A percentile compares a stretch with the other conserved stretches of the same genome.
Evolutionary conservation across 2,329 filamentous ascomycete genomes (phyloP).

Genomic region (Madurella fahalii): DNA sequence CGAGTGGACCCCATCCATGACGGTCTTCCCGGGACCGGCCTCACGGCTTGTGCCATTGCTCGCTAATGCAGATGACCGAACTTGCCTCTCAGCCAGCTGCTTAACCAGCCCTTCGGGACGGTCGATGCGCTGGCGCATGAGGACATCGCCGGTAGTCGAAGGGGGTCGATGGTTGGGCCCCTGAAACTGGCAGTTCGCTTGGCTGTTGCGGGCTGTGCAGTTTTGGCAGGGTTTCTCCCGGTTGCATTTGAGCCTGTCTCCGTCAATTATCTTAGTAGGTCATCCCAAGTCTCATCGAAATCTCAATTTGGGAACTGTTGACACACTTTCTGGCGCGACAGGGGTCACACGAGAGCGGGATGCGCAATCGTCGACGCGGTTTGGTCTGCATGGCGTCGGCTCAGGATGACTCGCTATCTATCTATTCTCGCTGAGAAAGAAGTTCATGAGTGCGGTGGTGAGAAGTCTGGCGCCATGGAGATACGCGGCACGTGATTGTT

Average conservation of each 20-base stretch:
- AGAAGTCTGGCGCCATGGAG: too few species aligned
- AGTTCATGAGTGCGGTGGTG: too few species aligned
- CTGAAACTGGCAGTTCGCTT: slow-evolving; percentile 24
- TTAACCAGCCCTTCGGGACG: slow-evolving; percentile 23
- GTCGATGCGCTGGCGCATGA: slow-evolving; percentile 24
- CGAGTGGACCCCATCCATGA: slow-evolving; percentile 25
- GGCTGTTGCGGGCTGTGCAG: slow-evolving; percentile 24
- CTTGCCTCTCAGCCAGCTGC: slow-evolving; percentile 16
- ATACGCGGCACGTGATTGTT: too few species aligned
- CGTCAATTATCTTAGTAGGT: too few species aligned
- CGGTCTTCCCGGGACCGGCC: slow-evolving; percentile 16
- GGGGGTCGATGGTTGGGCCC: slow-evolving; percentile 17
- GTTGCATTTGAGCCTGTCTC: slow-evolving; percentile 28
- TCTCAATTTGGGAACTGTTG: not conserved
- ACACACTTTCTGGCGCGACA: not conserved
- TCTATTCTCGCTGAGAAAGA: too few species aligned
- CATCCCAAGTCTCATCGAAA: too few species aligned
- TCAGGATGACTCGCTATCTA: too few species aligned
- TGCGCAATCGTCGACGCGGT: not conserved
- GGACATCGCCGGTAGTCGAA: slow-evolving; percentile 6
- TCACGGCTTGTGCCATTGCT: not conserved
- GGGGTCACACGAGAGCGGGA: not conserved
- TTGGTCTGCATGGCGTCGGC: too few species aligned
- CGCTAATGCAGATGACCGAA: not conserved
- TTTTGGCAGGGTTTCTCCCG: slow-evolving; percentile 30